Evolutionary conservation across 345 rosid genomes (phyloP).

Genomic region (Aethionema arabicum): DNA sequence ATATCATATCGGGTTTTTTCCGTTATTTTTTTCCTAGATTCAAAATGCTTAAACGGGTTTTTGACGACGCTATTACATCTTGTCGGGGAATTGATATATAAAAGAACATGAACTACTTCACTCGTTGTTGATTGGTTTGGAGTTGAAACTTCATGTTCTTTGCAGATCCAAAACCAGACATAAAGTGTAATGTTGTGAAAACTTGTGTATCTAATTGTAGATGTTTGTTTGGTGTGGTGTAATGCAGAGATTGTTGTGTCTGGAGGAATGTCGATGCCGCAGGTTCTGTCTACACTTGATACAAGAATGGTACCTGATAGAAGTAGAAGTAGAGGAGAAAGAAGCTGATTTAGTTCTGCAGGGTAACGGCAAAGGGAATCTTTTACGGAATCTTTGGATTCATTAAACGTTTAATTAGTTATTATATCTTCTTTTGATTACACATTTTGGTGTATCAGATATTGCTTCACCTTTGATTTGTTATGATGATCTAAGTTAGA

Average conservation of each 20-base stretch:
- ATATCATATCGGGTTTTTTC: no score
- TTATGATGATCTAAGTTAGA: not conserved
- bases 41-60: no score
- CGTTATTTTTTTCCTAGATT: no score
- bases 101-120: no score
- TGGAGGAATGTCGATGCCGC: slow-evolving; percentile 90
- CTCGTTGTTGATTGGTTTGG: no score
- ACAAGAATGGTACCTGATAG: slow-evolving; percentile 41
- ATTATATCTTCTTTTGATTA: not conserved
- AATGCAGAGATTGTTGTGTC: slow-evolving; percentile 76
- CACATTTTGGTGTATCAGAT: not conserved
- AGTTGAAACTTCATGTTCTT: no score
- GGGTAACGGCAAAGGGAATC: not conserved
- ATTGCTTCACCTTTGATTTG: not conserved
- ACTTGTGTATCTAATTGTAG: not conserved
- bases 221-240: not conserved
- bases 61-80: no score
- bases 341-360: slow-evolving; percentile 37
- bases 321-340: slow-evolving; percentile 43
- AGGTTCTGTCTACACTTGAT: slow-evolving; percentile 59
- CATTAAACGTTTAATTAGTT: not conserved
- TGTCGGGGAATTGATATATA: no score
- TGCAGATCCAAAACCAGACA: no score
- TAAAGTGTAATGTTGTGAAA: no score
- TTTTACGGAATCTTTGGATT: not conserved